These are phyloP conservation scores for Albophoma yamanashiensis DNA, from an alignment of 2,329 filamentous ascomycete genomes.

Conservation along the genomic window DNA sequence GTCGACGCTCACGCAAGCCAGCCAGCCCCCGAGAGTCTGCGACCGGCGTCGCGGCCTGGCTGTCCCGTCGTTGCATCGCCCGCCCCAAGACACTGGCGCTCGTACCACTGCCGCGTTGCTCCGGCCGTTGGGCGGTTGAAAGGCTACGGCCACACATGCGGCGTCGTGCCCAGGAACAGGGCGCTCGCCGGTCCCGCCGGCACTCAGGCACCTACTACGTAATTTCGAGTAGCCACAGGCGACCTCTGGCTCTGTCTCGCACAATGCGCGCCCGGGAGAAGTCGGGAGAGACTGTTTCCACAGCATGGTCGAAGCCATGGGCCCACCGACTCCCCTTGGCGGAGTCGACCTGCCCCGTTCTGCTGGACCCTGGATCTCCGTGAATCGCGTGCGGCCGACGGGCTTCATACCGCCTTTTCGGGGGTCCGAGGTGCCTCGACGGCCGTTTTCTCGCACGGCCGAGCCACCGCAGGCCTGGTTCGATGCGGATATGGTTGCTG, in stretches of 20 bases:
- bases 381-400: neutral
- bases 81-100: neutral
- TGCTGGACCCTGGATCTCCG: neutral
- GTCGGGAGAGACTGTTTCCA: neutral
- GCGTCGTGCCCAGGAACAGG: neutral
- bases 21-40: neutral
- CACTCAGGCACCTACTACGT: no score
- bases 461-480: neutral
- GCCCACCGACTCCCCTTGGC: neutral
- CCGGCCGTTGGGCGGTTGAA: no score
- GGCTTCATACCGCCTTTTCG: neutral
- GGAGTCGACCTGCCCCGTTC: neutral
- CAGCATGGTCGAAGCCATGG: neutral
- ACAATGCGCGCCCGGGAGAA: neutral
- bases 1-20: neutral
- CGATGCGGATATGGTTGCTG: neutral
- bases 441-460: no score
- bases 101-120: neutral
- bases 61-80: neutral
- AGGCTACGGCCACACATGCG: no score
- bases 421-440: no score
- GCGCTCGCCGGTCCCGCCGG: neutral
- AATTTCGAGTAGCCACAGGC: no score
- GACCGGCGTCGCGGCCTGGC: no score
- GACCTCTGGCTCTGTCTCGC: neutral